Conservation (phyloP, 306 rosid species). For the barrel medic (Medicago truncatula) region MtrunA17r5.0-ANR NC_053046.1:19382501-19383000, state of each 20-base stretch:
- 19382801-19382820: constrained; percentile 83
- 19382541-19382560: too few relatives aligned
- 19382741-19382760: constrained; percentile 64
- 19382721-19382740: constrained; percentile 17
- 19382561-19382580: too few relatives aligned
- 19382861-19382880: constrained; percentile 95
- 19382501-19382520: too few relatives aligned
- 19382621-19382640: constrained; percentile 19
- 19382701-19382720: neutral
- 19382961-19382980: constrained; percentile 59
- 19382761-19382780: constrained; percentile 85
- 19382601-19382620: constrained; percentile 16
- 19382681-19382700: neutral
- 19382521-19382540: too few relatives aligned
- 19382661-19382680: constrained; percentile 13
- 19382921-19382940: constrained; percentile 74
- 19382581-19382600: neutral
- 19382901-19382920: constrained; percentile 91
- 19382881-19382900: constrained; percentile 85
- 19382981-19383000: constrained; percentile 40
- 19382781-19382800: constrained; percentile 91
- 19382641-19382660: constrained; percentile 22
- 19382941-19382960: constrained; percentile 88
- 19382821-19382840: constrained; percentile 82
- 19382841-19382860: constrained; percentile 98